These are phyloP conservation scores for Chlorella ohadii DNA, from an alignment of 139 green algal species.

Conservation along the genomic window DNA sequence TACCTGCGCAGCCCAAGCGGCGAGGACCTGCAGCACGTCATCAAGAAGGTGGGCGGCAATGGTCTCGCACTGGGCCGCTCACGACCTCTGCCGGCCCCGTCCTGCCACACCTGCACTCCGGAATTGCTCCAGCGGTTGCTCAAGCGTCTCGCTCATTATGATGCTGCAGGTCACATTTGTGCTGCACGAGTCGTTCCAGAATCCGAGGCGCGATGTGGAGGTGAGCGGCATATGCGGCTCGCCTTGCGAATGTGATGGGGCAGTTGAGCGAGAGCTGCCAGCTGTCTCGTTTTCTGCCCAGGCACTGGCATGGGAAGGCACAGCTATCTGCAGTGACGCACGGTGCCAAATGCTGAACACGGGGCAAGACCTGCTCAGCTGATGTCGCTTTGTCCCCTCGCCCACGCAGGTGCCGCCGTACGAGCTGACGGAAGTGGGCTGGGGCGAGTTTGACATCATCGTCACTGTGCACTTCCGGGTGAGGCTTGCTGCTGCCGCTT, in stretches of 20 bases:
- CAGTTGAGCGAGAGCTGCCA: too few species aligned
- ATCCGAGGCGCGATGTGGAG: constrained; percentile 68
- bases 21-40: constrained; percentile 83
- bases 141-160: too few species aligned
- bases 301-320: too few species aligned
- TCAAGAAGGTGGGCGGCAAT: constrained; percentile 66
- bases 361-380: too few species aligned
- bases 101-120: too few species aligned
- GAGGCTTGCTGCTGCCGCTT: neutral
- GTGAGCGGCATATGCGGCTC: too few species aligned
- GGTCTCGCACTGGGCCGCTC: neutral
- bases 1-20: constrained; percentile 82
- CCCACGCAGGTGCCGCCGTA: constrained; percentile 31
- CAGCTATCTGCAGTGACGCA: too few species aligned
- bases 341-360: too few species aligned
- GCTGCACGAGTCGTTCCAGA: constrained; percentile 90
- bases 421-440: constrained; percentile 89
- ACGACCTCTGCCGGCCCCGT: too few species aligned
- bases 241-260: too few species aligned
- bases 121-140: too few species aligned
- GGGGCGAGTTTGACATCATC: constrained; percentile 97
- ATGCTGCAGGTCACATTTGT: constrained; percentile 94
- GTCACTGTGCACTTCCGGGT: constrained; percentile 29
- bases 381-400: neutral
- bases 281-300: too few species aligned